A percentile compares a stretch with the other conserved stretches of the same genome.
Conservation (phyloP, 2,329 filamentous ascomycete genomes). For the Cytospora chrysosperma region DNA sequence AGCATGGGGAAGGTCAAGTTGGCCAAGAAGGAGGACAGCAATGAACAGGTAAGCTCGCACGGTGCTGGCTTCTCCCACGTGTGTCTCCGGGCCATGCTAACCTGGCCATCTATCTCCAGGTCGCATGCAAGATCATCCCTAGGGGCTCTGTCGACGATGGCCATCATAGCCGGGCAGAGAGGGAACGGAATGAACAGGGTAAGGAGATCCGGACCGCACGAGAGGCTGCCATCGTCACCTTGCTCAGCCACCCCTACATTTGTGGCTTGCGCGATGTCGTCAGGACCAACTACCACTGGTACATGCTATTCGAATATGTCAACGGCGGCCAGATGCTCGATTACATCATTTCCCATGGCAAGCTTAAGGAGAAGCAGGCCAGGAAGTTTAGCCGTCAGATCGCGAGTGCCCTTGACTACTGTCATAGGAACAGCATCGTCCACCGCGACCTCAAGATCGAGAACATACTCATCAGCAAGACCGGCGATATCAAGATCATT, state of each 20-base stretch:
- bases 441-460: slow-evolving; percentile 98
- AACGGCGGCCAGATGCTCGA: slow-evolving; percentile 99
- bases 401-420: slow-evolving; percentile 93
- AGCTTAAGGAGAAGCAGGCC: slow-evolving; percentile 96
- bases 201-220: slow-evolving; percentile 94
- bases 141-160: slow-evolving; percentile 86
- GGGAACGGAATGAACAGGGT: slow-evolving; percentile 89
- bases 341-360: slow-evolving; percentile 98
- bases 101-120: slow-evolving; percentile 50
- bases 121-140: slow-evolving; percentile 96
- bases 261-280: slow-evolving; percentile 95
- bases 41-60: slow-evolving; percentile 73
- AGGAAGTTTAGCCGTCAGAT: slow-evolving; percentile 98
- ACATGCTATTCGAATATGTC: slow-evolving; percentile 99
- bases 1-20: slow-evolving; percentile 99
- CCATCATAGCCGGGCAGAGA: slow-evolving; percentile 66
- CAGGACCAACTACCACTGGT: slow-evolving; percentile 97
- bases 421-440: slow-evolving; percentile 96
- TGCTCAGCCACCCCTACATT: slow-evolving; percentile 92
- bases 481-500: slow-evolving; percentile 98
- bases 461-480: slow-evolving; percentile 99
- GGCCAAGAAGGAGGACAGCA: slow-evolving; percentile 83
- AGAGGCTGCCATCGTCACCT: slow-evolving; percentile 92
- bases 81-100: slow-evolving; percentile 17
- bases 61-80: not conserved